Base-by-base conservation (phyloP, 2,329 filamentous ascomycete species). In the Alternaria solani region DNA sequence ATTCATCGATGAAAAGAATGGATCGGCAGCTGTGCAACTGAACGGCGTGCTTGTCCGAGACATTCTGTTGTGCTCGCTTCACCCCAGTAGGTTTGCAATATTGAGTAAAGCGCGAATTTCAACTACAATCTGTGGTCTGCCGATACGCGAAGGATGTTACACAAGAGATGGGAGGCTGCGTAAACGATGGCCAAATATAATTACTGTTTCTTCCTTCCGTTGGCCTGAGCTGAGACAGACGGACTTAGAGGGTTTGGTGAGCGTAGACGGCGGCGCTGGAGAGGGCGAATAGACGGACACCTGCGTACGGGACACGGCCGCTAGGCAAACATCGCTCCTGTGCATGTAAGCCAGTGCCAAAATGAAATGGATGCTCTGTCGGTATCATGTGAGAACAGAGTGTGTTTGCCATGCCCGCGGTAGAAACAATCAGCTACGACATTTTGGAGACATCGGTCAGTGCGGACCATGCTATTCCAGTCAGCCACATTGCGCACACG, bases 181-280 rank as follows among this genome's bases (percentile, higher is more conserved):
- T 61, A 52, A 53, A 39, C 46, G 52, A 49, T 54, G 49, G 53
- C 49, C 60, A 69, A 65, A 73, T 75, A 73, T 73, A 75, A 57
- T 49, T 32, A 32, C 46, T 25, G 42, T 39, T 53, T 58, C 51
- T 20, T 51, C 61, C 63, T 66, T 52, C 26, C 23, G 25, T 26
- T 58, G 64, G 63, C 47, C 62, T 55, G 51, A 32, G 69, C 70
- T 72, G 68, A 74, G 66, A 75, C 71, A 71, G 9, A 39, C 51
- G 8, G 61, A 38, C 43, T 39, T 32, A 43, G 51, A 55, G 32
- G 41, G 58, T 64, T 62, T 64, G 62, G 34, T 52, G 26, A 48
- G 44, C 43, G 14, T 51, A 55, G 41, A 20, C 28, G 43, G 54
- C 58, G 60, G 55, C 61, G 57, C 51, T 51, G 52, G 25, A 47